Conservation (phyloP, 352 stramenopile genomes). For the Pythium chondricola region DNA sequence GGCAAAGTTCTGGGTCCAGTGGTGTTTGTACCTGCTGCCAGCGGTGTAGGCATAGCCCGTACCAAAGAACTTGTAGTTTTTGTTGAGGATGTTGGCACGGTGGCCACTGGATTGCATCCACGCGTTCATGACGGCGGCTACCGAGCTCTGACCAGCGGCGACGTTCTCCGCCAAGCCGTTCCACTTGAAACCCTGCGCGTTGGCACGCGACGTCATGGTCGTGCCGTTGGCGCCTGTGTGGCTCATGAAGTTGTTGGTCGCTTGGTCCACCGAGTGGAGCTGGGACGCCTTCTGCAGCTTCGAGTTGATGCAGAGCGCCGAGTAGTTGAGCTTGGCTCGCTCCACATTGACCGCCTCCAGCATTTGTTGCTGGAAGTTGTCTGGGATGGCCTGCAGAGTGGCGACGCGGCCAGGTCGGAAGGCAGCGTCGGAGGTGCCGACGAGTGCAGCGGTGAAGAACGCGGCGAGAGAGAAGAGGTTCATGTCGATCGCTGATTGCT, state of each 20-base stretch:
- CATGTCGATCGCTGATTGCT: too few species aligned
- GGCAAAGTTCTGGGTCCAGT: not conserved
- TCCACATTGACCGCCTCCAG: constrained; percentile 37
- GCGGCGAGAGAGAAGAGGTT: not conserved
- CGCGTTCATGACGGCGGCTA: constrained; percentile 29
- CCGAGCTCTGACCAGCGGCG: constrained; percentile 30
- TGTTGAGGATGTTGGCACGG: not conserved
- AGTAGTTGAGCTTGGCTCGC: constrained; percentile 20
- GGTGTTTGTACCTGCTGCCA: not conserved
- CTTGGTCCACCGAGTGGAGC: constrained; percentile 28
- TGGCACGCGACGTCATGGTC: constrained; percentile 1
- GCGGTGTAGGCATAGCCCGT: not conserved
- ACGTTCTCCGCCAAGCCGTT: constrained; percentile 40
- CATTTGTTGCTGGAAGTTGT: constrained; percentile 23
- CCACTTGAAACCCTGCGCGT: constrained; percentile 20
- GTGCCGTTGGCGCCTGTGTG: constrained; percentile 23
- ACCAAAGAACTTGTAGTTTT: not conserved
- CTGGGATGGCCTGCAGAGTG: constrained; percentile 3
- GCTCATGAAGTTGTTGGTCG: constrained; percentile 25
- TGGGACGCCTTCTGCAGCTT: constrained; percentile 14
- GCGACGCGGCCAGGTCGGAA: not conserved
- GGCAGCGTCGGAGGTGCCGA: not conserved
- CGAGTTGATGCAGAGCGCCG: constrained; percentile 23
- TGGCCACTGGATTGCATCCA: constrained; percentile 49
- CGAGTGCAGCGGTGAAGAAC: not conserved